phyloP scores from a whole-genome alignment of 108 stramenopile genomes.

The Discostella pseudostelligera region DNA sequence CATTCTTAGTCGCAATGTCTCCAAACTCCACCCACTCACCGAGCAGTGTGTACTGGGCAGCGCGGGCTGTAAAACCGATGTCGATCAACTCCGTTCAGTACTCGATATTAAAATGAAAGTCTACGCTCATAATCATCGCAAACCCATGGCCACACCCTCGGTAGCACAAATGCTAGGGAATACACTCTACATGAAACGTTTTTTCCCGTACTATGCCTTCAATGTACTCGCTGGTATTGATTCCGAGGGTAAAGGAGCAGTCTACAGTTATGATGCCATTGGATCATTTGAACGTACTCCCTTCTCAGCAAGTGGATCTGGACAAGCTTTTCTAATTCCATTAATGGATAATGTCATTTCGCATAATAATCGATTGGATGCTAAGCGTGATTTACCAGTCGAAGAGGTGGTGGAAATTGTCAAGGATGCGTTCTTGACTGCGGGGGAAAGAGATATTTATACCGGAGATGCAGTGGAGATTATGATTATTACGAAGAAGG shows the following conservation, averaged over 20 bases:
- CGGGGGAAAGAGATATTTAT: constrained; percentile 97
- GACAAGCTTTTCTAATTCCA: constrained; percentile 90
- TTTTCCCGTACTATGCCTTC: constrained; percentile 99
- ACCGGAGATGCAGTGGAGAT: constrained; percentile 97
- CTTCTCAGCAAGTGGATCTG: constrained; percentile 85
- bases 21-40: constrained; percentile 83
- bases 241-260: constrained; percentile 92
- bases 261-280: constrained; percentile 98
- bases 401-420: constrained; percentile 94
- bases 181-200: constrained; percentile 95
- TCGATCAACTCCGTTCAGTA: constrained; percentile 88
- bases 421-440: constrained; percentile 96
- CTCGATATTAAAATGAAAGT: constrained; percentile 89
- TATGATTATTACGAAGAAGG: constrained; percentile 83
- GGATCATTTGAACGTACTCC: constrained; percentile 92
- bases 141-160: constrained; percentile 89
- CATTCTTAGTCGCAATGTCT: constrained; percentile 87
- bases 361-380: constrained; percentile 90
- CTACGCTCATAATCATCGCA: constrained; percentile 94
- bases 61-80: constrained; percentile 96
- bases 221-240: constrained; percentile 97
- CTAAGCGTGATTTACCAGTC: constrained; percentile 72
- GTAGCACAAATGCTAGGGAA: constrained; percentile 95
- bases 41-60: constrained; percentile 87
- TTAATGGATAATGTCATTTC: constrained; percentile 95